These are phyloP conservation scores for Hanseniaspora singularis DNA, from an alignment of 805 yeast genomes.

Conservation along the genomic window DNA sequence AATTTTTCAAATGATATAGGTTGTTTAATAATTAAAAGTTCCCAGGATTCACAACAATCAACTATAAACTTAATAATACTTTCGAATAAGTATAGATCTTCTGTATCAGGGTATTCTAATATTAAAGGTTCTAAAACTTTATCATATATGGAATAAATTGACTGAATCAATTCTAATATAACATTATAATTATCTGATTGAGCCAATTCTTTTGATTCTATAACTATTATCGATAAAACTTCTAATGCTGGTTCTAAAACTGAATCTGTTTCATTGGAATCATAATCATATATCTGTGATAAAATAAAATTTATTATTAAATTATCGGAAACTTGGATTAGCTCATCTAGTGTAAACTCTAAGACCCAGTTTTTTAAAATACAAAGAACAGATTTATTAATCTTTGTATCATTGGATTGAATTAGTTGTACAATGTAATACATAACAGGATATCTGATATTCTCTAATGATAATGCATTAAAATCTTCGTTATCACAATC, in stretches of 20 bases:
- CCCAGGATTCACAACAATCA: slow-evolving; percentile 95
- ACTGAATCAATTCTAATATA: slow-evolving; percentile 47
- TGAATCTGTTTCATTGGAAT: slow-evolving; percentile 26
- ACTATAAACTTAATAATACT: slow-evolving; percentile 67
- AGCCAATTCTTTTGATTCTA: slow-evolving; percentile 46
- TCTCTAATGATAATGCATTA: background rate
- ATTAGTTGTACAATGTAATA: background rate
- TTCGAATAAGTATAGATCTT: slow-evolving; percentile 45
- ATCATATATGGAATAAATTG: slow-evolving; percentile 57
- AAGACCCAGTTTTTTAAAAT: slow-evolving; percentile 84
- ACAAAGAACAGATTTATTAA: background rate
- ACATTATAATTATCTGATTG: slow-evolving; percentile 39
- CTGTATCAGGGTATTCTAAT: slow-evolving; percentile 27
- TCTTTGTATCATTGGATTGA: background rate
- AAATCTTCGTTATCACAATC: slow-evolving; percentile 39
- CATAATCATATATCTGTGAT: background rate
- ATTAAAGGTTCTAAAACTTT: slow-evolving; percentile 43
- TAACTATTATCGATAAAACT: slow-evolving; percentile 67
- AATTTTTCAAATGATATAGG: slow-evolving; percentile 61
- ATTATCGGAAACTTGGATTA: slow-evolving; percentile 40
- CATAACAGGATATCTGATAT: slow-evolving; percentile 17
- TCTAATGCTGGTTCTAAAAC: slow-evolving; percentile 79
- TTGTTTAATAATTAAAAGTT: slow-evolving; percentile 61
- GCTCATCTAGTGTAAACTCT: slow-evolving; percentile 64
- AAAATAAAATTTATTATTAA: slow-evolving; percentile 4